Percentiles rank a stretch among this genome's conserved stretches.
These are phyloP conservation scores for Colletotrichum melonis DNA, from an alignment of 2,329 filamentous ascomycete genomes.

Conservation along the genomic window DNA sequence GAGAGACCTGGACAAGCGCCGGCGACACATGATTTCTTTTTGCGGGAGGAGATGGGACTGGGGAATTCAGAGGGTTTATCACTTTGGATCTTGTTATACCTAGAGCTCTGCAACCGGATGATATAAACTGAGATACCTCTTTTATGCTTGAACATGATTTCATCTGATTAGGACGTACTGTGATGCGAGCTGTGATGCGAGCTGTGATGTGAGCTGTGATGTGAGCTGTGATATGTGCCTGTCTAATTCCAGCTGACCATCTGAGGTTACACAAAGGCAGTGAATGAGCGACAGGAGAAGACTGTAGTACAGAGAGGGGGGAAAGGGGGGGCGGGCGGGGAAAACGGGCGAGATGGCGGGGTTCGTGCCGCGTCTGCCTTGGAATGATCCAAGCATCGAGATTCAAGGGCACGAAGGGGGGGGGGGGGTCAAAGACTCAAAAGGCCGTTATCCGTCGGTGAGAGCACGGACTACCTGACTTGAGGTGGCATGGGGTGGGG, in stretches of 20 bases:
- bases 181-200: neutral
- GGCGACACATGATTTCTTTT: neutral
- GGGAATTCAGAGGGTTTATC: neutral
- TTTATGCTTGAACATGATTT: neutral
- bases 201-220: neutral
- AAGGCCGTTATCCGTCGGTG: neutral
- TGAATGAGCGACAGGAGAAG: neutral
- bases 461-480: neutral
- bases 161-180: neutral
- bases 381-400: neutral
- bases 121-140: conserved; percentile 37
- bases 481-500: too few relatives aligned
- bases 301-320: neutral
- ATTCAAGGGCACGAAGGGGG: too few relatives aligned
- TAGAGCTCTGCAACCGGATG: conserved; percentile 29
- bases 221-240: too few relatives aligned
- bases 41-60: neutral
- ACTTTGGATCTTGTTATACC: conserved; percentile 17
- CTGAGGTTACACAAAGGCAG: neutral
- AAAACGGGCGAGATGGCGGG: neutral
- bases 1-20: conserved; percentile 4
- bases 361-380: neutral
- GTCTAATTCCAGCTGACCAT: too few relatives aligned
- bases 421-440: neutral
- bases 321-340: too few relatives aligned